These are phyloP conservation scores for Pisolithus orientalis DNA, from an alignment of 768 basidiomycete genomes.

Conservation along the genomic window DNA sequence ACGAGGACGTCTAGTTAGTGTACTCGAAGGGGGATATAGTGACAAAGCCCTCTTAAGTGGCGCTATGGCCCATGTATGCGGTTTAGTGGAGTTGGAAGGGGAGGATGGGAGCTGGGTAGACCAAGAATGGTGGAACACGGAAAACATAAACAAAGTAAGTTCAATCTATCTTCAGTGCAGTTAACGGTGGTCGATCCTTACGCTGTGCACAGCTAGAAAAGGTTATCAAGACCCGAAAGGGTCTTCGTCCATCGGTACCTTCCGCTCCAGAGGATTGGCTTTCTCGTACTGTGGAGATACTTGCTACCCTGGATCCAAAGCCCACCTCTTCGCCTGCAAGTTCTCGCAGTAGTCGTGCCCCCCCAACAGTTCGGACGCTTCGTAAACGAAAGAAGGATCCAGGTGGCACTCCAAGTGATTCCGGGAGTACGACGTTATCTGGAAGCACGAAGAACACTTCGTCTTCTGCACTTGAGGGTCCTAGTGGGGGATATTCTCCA, in stretches of 20 bases:
- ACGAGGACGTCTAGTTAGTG: conserved; percentile 69
- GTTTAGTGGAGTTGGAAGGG: conserved; percentile 37
- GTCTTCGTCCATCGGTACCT: conserved; percentile 33
- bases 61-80: conserved; percentile 73
- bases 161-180: not conserved
- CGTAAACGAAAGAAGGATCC: conserved; percentile 40
- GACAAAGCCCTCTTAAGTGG: conserved; percentile 84
- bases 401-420: not conserved
- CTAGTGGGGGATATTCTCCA: not conserved
- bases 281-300: conserved; percentile 37
- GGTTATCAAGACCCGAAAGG: conserved; percentile 53
- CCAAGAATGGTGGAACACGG: conserved; percentile 56
- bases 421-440: conserved; percentile 5
- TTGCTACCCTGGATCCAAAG: conserved; percentile 11
- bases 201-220: conserved; percentile 49
- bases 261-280: conserved; percentile 48
- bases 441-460: conserved; percentile 3
- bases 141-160: conserved; percentile 53
- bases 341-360: conserved; percentile 8
- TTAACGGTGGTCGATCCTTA: not conserved
- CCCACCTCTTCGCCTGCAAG: not conserved
- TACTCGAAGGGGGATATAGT: conserved; percentile 94
- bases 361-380: conserved; percentile 40
- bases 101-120: conserved; percentile 27
- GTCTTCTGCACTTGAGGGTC: not conserved